Percentiles rank a stretch among this genome's conserved stretches.
Conservation (phyloP, 345 rosid genomes). For the Diplotaxis tenuifolia region DNA sequence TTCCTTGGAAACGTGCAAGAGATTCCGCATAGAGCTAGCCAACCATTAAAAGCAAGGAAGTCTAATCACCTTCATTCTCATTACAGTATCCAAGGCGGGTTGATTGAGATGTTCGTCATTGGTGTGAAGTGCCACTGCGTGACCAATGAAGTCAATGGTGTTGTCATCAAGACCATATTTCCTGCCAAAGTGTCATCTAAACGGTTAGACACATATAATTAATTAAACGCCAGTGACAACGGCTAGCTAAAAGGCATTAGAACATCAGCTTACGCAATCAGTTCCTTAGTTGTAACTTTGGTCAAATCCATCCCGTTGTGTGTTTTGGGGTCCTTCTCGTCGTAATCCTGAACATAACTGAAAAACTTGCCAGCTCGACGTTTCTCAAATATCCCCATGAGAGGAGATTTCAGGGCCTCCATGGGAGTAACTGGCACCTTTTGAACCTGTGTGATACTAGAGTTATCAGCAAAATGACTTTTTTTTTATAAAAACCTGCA, state of each 20-base stretch:
- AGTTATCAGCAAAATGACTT: neutral
- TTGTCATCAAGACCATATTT: constrained; percentile 91
- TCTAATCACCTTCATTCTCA: constrained; percentile 72
- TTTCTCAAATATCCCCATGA: constrained; percentile 95
- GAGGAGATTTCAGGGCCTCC: constrained; percentile 87
- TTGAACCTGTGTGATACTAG: constrained; percentile 50
- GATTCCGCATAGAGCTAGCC: constrained; percentile 88
- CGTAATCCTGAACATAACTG: constrained; percentile 86
- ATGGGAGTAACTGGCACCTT: constrained; percentile 95
- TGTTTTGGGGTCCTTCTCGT: constrained; percentile 86
- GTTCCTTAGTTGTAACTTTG: constrained; percentile 75
- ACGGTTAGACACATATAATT: constrained; percentile 12
- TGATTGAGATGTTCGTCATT: constrained; percentile 73
- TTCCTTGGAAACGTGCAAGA: constrained; percentile 86
- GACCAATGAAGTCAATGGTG: constrained; percentile 86
- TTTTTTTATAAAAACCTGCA: neutral
- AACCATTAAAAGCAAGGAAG: constrained; percentile 26
- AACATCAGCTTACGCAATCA: constrained; percentile 60
- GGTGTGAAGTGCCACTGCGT: constrained; percentile 84
- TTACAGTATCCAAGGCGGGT: constrained; percentile 75
- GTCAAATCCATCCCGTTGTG: constrained; percentile 81
- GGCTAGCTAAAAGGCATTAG: neutral
- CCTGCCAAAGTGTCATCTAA: constrained; percentile 36
- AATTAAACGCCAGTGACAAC: neutral
- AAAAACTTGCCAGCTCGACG: constrained; percentile 91